A percentile compares a stretch with the other conserved stretches of the same genome.
These are phyloP conservation scores for Nicotiana otophora DNA, from an alignment of 257 asterid genomes.

Conservation along the genomic window DNA sequence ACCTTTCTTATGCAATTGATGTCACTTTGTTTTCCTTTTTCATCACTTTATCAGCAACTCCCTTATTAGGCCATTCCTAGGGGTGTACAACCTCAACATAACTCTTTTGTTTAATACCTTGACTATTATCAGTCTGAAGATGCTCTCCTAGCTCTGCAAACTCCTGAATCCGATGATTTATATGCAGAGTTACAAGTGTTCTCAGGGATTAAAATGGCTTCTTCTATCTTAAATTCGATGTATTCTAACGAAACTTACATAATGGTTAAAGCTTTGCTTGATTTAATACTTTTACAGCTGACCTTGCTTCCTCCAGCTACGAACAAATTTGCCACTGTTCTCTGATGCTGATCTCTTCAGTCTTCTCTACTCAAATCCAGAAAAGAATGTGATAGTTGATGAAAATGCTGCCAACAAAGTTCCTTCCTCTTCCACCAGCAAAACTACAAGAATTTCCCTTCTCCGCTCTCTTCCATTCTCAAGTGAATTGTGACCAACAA, in stretches of 20 bases:
- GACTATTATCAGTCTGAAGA: background rate
- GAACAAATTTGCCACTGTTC: too few species aligned
- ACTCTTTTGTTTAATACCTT: background rate
- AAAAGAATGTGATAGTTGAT: background rate
- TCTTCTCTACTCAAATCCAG: too few species aligned
- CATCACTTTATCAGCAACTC: background rate
- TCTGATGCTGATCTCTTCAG: too few species aligned
- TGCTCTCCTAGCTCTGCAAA: background rate
- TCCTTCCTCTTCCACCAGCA: background rate
- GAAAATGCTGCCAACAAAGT: background rate
- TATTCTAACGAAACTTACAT: background rate
- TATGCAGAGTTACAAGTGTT: background rate
- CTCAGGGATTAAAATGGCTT: background rate
- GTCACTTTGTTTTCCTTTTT: background rate
- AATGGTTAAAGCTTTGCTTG: background rate
- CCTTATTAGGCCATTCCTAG: background rate
- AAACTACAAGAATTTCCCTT: background rate
- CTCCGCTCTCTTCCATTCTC: background rate
- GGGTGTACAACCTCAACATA: background rate
- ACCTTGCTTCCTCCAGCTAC: too few species aligned
- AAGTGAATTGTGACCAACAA: background rate
- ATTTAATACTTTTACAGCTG: background rate
- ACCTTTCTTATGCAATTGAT: background rate
- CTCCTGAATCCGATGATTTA: background rate
- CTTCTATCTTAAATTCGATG: background rate